phyloP scores from a whole-genome alignment of 164 flowering plant genomes.

The Liriodendron chinense region DNA sequence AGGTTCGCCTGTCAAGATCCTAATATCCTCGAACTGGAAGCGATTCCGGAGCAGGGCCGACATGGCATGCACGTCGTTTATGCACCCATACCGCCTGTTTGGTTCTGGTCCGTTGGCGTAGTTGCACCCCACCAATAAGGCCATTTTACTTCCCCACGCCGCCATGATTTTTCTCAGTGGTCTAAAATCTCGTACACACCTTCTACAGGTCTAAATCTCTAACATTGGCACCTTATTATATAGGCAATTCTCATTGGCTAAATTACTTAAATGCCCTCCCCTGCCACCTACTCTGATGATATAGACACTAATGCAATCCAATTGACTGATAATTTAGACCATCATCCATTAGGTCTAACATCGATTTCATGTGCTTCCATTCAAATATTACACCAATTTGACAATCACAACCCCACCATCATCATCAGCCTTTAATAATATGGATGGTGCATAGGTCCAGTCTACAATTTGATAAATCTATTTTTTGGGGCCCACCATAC shows the following conservation, averaged over 20 bases:
- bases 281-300: neutral
- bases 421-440: no score
- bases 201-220: neutral
- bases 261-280: slow-evolving; percentile 2
- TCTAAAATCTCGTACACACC: neutral
- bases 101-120: slow-evolving; percentile 37
- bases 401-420: no score
- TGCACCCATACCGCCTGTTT: slow-evolving; percentile 71
- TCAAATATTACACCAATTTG: no score
- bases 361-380: no score
- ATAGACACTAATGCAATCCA: no score
- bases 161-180: slow-evolving; percentile 1
- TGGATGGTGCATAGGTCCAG: no score
- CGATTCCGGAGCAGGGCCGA: slow-evolving; percentile 30
- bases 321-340: no score
- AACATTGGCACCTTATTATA: neutral
- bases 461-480: no score
- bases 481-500: no score
- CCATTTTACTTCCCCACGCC: slow-evolving; percentile 45
- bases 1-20: slow-evolving; percentile 57
- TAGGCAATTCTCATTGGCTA: neutral
- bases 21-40: slow-evolving; percentile 49
- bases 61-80: slow-evolving; percentile 69
- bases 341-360: no score
- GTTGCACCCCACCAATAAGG: slow-evolving; percentile 64